Percentiles rank a stretch among this genome's conserved stretches.
phyloP scores from a whole-genome alignment of 2,329 filamentous ascomycete genomes.

The Nakataea oryzae region DNA sequence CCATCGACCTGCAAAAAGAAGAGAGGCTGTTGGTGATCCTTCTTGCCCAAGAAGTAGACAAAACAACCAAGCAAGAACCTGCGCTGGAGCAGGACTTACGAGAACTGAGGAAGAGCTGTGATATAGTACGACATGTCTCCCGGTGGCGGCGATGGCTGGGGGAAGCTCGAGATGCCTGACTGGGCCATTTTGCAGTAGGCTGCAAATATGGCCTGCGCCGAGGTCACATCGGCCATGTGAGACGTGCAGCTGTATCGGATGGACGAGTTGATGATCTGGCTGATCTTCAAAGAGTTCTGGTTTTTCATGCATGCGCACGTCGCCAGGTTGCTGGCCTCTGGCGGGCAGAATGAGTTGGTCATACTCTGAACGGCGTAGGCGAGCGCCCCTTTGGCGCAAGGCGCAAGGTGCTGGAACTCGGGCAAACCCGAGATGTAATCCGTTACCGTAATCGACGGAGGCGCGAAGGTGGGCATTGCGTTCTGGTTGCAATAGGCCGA shows the following conservation, averaged over 20 bases:
- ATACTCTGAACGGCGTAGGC: constrained; percentile 26
- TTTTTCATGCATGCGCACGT: constrained; percentile 42
- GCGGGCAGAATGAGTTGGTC: constrained; percentile 14
- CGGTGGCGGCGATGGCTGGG: constrained; percentile 31
- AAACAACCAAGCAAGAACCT: neutral
- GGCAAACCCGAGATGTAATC: constrained; percentile 40
- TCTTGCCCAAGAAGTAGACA: neutral
- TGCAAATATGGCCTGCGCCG: constrained; percentile 37
- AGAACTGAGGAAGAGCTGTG: constrained; percentile 36
- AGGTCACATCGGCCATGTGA: constrained; percentile 33
- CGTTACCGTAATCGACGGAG: constrained; percentile 30
- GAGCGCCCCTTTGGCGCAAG: constrained; percentile 29
- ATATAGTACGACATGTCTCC: constrained; percentile 47
- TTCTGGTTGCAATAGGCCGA: constrained; percentile 38
- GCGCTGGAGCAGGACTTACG: constrained; percentile 5
- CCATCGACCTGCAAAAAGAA: constrained; percentile 17
- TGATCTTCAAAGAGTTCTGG: constrained; percentile 32
- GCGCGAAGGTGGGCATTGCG: constrained; percentile 24
- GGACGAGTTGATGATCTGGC: constrained; percentile 28
- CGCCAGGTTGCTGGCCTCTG: constrained; percentile 22
- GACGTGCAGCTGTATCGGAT: constrained; percentile 34
- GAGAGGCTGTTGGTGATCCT: neutral
- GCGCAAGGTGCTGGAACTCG: constrained; percentile 28
- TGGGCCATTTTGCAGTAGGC: constrained; percentile 39
- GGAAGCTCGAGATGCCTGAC: constrained; percentile 37